phyloP scores from a whole-genome alignment of 495 filamentous ascomycete genomes.

The Aspergillus egyptiacus region DNA sequence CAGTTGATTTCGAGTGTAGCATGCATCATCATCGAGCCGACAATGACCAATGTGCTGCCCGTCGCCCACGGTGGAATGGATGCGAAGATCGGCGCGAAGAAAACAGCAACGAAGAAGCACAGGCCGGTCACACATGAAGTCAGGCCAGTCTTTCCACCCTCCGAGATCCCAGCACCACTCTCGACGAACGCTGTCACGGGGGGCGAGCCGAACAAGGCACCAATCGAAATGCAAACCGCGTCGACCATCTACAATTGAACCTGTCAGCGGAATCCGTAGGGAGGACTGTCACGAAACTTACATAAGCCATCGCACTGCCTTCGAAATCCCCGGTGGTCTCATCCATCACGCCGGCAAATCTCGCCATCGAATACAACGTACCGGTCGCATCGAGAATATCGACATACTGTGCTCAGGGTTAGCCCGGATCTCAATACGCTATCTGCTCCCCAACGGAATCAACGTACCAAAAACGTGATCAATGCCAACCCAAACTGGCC shows the following conservation, averaged over 20 bases:
- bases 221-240: conserved; percentile 70
- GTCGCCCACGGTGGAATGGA: conserved; percentile 82
- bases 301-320: conserved; percentile 68
- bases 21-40: conserved; percentile 75
- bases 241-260: conserved; percentile 52
- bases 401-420: conserved; percentile 52
- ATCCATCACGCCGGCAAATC: conserved; percentile 68
- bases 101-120: conserved; percentile 79
- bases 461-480: conserved; percentile 57
- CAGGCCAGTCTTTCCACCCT: conserved; percentile 75
- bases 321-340: conserved; percentile 72
- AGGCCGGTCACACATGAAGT: conserved; percentile 70
- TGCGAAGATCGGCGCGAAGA: conserved; percentile 83
- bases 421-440: neutral
- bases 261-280: conserved; percentile 1
- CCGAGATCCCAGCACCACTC: conserved; percentile 76
- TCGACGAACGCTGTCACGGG: conserved; percentile 81
- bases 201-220: conserved; percentile 64
- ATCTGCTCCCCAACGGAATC: neutral
- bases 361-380: conserved; percentile 78
- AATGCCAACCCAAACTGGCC: conserved; percentile 70
- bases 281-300: conserved; percentile 8
- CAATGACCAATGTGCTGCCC: conserved; percentile 72
- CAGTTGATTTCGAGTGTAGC: conserved; percentile 76
- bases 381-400: conserved; percentile 76